phyloP scores from a whole-genome alignment of 1,139 yeast genomes.

The Candida sanyaensis region DNA sequence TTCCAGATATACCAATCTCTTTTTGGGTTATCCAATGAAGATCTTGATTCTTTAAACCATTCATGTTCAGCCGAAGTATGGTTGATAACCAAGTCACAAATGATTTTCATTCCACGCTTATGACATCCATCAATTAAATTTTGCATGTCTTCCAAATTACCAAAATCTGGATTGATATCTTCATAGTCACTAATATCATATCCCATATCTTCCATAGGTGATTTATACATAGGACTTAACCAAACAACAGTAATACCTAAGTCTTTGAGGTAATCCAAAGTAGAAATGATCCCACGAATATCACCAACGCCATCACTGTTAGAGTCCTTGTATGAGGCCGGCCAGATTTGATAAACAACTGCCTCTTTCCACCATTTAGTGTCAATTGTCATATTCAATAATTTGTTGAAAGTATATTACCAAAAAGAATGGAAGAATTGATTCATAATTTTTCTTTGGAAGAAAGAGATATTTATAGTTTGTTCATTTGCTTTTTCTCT shows the following conservation, averaged over 20 bases:
- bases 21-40: constrained; percentile 50
- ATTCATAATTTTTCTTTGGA: not conserved
- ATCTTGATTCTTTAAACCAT: constrained; percentile 58
- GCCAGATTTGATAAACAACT: constrained; percentile 57
- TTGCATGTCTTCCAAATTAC: constrained; percentile 53
- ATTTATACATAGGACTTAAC: constrained; percentile 59
- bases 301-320: constrained; percentile 62
- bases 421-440: not conserved
- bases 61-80: constrained; percentile 57
- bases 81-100: constrained; percentile 58
- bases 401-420: too few species aligned
- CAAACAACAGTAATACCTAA: constrained; percentile 56
- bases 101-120: constrained; percentile 49
- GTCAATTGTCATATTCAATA: constrained; percentile 3
- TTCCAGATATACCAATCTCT: constrained; percentile 65
- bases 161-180: constrained; percentile 50
- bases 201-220: constrained; percentile 65
- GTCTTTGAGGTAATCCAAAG: constrained; percentile 50
- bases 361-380: constrained; percentile 58
- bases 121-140: constrained; percentile 47
- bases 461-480: not conserved
- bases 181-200: constrained; percentile 59
- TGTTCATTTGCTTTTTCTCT: not conserved
- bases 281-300: constrained; percentile 51
- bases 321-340: constrained; percentile 58